Base-by-base conservation (phyloP, 768 basidiomycete species). In the Russula abietina region DNA sequence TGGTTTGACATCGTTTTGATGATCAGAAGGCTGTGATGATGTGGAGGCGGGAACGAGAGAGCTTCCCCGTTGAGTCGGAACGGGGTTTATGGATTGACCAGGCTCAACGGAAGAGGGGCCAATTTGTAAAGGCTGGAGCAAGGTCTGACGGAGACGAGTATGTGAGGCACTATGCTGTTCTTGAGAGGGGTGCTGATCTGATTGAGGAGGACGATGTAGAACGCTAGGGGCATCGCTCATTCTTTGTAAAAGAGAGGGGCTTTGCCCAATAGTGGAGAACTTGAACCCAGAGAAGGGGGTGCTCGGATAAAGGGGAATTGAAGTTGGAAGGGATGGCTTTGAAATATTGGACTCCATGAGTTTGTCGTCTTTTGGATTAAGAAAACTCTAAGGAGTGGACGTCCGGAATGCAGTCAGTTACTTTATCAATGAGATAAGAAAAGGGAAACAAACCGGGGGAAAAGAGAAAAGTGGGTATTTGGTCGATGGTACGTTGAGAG, bases 211-310 rank as follows among this genome's bases (percentile, higher is more conserved):
- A 11, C 5, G 57, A 32, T 52, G 10, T 17, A 57, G 7, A 12
- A 24, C 45, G n/a, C 28, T 30, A 32, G 32, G 22, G 43, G 4
- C 19, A 7, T 59, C 41, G 41, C 53, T 43, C 52, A 64, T 64
- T 24, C 62, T 59, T 9, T 60, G 32, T 10, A 64, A 28, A 2
- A 64, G 58, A 14, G 62, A 39, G 24, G 58, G 62, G 6, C 22
- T n/a, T 43, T 64, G 53, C 16, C 62, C 62, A 9, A 64, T 64
- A 30, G 48, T 45, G 14, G 58, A 55, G 32, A 59, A 64, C 58
- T 33, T 55, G 48, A 64, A 64, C 36, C 48, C 62, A 9, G 38
- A 12, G 3, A 64, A 45, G 6, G 32, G 28, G 17, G 58, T 49
- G 14, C 38, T 1, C n/a, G 36, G 62, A 17, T 19, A 14, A 48